These are phyloP conservation scores for Metarhizium humberi DNA, from an alignment of 2,329 filamentous ascomycete species.

Conservation along the genomic window DNA sequence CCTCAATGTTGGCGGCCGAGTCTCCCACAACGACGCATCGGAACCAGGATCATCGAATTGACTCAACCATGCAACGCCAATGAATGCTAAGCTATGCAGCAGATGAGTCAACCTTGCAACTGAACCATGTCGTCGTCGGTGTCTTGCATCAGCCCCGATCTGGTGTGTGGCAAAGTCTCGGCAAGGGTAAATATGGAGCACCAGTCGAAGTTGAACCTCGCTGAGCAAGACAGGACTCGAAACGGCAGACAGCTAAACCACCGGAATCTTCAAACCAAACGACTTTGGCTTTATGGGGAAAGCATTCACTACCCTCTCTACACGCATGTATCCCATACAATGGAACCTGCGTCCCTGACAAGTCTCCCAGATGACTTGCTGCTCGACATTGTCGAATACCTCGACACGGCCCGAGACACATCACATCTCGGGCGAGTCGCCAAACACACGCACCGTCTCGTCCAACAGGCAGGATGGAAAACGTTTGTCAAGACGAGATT, in stretches of 20 bases:
- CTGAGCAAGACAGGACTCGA: too few relatives aligned
- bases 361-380: slow-evolving; percentile 41
- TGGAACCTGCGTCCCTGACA: slow-evolving; percentile 22
- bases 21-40: too few relatives aligned
- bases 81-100: too few relatives aligned
- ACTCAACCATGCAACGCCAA: too few relatives aligned
- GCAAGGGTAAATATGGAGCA: not conserved
- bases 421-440: slow-evolving; percentile 31
- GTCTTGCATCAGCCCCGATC: not conserved
- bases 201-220: not conserved
- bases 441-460: slow-evolving; percentile 27
- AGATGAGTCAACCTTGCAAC: too few relatives aligned
- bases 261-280: not conserved
- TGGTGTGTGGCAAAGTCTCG: not conserved
- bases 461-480: slow-evolving; percentile 37
- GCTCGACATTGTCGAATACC: slow-evolving; percentile 35
- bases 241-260: too few relatives aligned
- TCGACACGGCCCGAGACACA: slow-evolving; percentile 40
- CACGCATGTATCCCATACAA: not conserved
- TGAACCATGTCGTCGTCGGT: too few relatives aligned
- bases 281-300: not conserved
- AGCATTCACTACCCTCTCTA: not conserved
- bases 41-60: too few relatives aligned
- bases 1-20: too few relatives aligned
- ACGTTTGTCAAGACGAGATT: slow-evolving; percentile 38